Base-by-base conservation (phyloP, 2,329 filamentous ascomycete species). In the Colletotrichum cuscutae region DNA sequence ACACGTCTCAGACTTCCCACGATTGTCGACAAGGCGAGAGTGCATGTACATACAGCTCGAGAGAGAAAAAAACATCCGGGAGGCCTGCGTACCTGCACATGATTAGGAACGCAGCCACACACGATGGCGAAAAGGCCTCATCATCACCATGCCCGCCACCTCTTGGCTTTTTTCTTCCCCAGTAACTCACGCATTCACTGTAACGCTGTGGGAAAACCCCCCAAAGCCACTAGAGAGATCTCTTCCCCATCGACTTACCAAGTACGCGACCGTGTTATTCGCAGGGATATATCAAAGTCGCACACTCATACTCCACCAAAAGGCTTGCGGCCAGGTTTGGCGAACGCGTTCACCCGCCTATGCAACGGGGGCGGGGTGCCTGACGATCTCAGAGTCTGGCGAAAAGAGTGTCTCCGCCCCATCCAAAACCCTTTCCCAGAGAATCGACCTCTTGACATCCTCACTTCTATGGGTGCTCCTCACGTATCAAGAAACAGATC, bases 111-210 rank as follows among this genome's bases (percentile, higher is more conserved):
- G 9, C 26, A 30, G 13, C 42, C 24, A 28, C 15, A 24, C 30
- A 30, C 54, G 46, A 56, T 60, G 54, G 32, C 62, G 62, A 66
- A 52, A 12, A 68, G 35, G 37, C 64, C 49, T 68, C 65, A 67
- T 71, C 52, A 68, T 68, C 58, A 42, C 22, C 54, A 15, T 35
- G 26, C 54, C 64, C 5, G 28, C 11, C 26, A 57, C 26, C 53
- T 35, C 22, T 54, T 65, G 49, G 30, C 46, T 53, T 42, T 32
- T 42, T 7, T 7, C 37, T 15, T 22, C 22, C 35, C 9, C 37
- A 3, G 58, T 42, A 28, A 22, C 7, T 37, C 19, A 35, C 32
- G 11, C 35, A 32, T 42, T 49, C 42, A 28, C 24, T 54, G 13
- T 1, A 24, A 54, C 52, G 11, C 52, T 54, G 24, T 12, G 22